Evolutionary conservation across 2,329 filamentous ascomycete species (phyloP).

Genomic region (Zymoseptoria ardabiliae): DNA sequence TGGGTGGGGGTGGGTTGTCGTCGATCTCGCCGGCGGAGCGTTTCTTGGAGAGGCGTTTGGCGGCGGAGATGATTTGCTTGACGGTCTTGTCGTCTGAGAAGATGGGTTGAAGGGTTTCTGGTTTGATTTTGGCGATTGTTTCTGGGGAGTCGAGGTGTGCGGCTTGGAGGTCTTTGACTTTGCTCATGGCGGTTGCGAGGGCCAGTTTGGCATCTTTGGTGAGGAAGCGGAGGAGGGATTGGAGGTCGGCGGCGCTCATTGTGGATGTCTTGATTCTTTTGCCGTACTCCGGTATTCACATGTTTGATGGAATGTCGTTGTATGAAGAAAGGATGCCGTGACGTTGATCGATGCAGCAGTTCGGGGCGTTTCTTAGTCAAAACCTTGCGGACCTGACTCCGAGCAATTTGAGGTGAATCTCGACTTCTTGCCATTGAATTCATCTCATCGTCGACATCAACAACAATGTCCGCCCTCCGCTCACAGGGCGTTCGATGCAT

Average conservation of each 20-base stretch:
- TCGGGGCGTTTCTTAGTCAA: background rate
- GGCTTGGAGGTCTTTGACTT: constrained; percentile 48
- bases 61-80: constrained; percentile 51
- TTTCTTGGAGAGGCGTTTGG: constrained; percentile 51
- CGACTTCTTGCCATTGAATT: background rate
- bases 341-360: background rate
- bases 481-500: background rate
- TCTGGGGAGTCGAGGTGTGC: constrained; percentile 41
- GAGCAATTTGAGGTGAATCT: background rate
- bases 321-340: background rate
- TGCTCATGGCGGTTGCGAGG: constrained; percentile 47
- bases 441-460: background rate
- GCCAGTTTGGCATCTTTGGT: constrained; percentile 52
- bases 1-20: constrained; percentile 23
- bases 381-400: background rate
- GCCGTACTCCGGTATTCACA: too few species aligned
- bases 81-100: constrained; percentile 48
- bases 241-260: constrained; percentile 21
- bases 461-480: background rate
- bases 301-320: too few species aligned
- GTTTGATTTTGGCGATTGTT: constrained; percentile 43
- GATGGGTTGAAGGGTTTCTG: constrained; percentile 36
- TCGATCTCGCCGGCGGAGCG: constrained; percentile 36
- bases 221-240: constrained; percentile 48
- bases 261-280: too few species aligned